phyloP scores from a whole-genome alignment of 139 green algal genomes.

The Picochlorum sp. region DNA sequence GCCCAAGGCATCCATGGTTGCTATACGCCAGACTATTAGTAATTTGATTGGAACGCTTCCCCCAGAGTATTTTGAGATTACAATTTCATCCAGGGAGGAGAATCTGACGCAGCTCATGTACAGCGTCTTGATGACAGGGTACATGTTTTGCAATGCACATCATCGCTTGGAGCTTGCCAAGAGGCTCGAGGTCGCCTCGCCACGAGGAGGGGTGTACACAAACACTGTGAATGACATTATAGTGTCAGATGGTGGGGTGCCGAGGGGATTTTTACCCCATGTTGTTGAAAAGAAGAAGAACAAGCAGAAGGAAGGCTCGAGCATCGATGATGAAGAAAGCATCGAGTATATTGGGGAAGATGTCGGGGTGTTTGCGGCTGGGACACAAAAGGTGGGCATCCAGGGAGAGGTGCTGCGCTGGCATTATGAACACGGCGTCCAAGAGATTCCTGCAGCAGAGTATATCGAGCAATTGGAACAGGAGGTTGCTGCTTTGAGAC shows the following conservation, averaged over 20 bases:
- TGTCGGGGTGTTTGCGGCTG: neutral
- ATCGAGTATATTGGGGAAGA: neutral
- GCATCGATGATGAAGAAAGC: neutral
- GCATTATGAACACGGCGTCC: slow-evolving; percentile 53
- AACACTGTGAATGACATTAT: neutral
- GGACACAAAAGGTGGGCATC: slow-evolving; percentile 45
- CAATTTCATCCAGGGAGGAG: slow-evolving; percentile 60
- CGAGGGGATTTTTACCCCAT: neutral
- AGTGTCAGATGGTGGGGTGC: neutral
- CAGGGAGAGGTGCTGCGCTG: slow-evolving; percentile 76
- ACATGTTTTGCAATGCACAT: slow-evolving; percentile 75
- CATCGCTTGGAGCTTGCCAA: slow-evolving; percentile 60
- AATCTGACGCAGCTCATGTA: slow-evolving; percentile 83
- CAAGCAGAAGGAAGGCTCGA: neutral
- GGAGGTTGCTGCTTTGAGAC: slow-evolving; percentile 40
- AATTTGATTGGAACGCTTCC: slow-evolving; percentile 78
- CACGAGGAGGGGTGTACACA: neutral
- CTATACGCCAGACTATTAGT: slow-evolving; percentile 50
- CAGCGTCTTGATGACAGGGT: slow-evolving; percentile 75
- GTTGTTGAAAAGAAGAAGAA: neutral
- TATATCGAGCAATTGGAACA: slow-evolving; percentile 79
- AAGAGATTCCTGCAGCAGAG: slow-evolving; percentile 43
- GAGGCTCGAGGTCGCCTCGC: neutral
- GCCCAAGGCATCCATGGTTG: neutral
- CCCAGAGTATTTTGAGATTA: slow-evolving; percentile 74